Percentiles rank a stretch among this genome's conserved stretches.
Evolutionary conservation across 2,329 filamentous ascomycete genomes (phyloP).

Genomic region (Plenodomus tracheiphilus): DNA sequence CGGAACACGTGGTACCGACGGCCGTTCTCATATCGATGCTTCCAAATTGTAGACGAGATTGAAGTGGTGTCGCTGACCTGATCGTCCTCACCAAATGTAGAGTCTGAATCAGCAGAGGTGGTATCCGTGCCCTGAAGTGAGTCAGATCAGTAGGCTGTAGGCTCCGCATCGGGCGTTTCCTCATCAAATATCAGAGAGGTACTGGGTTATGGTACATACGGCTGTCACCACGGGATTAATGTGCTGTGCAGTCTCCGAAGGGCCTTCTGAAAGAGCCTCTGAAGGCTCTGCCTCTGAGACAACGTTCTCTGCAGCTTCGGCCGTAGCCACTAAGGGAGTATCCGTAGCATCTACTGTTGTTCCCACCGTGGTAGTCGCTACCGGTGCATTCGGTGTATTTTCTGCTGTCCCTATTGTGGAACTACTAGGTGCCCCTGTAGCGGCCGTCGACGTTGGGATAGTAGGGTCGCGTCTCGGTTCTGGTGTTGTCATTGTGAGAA

Average conservation of each 20-base stretch:
- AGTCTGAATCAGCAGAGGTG: constrained; percentile 25
- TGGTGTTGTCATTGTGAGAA: not conserved
- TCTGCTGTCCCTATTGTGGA: not conserved
- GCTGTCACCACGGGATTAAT: constrained; percentile 14
- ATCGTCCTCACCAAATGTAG: constrained; percentile 28
- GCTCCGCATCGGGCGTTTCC: too few species aligned
- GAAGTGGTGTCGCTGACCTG: constrained; percentile 34
- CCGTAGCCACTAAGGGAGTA: not conserved
- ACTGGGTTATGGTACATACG: constrained; percentile 4
- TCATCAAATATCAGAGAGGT: too few species aligned
- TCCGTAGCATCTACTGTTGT: not conserved
- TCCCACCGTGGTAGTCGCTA: not conserved
- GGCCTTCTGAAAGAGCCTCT: constrained; percentile 1
- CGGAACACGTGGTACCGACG: constrained; percentile 39
- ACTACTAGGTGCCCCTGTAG: not conserved
- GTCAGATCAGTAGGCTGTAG: too few species aligned
- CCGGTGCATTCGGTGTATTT: not conserved
- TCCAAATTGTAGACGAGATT: constrained; percentile 34
- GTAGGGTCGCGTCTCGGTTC: not conserved
- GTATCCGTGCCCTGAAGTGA: not conserved
- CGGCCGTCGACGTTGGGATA: not conserved
- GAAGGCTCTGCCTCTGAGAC: not conserved
- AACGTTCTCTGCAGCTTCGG: not conserved
- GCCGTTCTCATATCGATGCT: constrained; percentile 37
- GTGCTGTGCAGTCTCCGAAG: constrained; percentile 10